phyloP scores from a whole-genome alignment of 2,329 filamentous ascomycete species.

The Spiromastix sp. region DNA sequence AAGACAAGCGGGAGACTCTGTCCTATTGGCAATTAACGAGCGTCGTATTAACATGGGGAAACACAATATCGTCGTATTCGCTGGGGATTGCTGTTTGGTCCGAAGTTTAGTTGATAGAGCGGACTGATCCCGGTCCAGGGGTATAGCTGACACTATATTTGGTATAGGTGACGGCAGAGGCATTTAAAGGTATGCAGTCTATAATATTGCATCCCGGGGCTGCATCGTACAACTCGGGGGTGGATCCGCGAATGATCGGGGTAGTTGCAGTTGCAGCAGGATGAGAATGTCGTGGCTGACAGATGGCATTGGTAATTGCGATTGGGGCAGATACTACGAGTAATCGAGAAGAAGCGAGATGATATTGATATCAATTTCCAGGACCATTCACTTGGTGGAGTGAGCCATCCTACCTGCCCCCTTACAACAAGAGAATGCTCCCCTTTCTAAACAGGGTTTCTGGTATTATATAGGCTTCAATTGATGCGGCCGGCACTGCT shows the following conservation, averaged over 20 bases:
- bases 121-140: too few relatives aligned
- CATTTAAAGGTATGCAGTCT: constrained; percentile 59
- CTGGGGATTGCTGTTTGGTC: constrained; percentile 75
- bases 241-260: too few relatives aligned
- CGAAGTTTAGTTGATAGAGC: constrained; percentile 41
- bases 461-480: constrained; percentile 66
- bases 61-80: constrained; percentile 72
- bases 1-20: too few relatives aligned
- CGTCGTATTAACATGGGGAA: constrained; percentile 11
- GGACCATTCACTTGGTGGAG: constrained; percentile 82
- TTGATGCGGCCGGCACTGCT: constrained; percentile 67
- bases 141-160: too few relatives aligned
- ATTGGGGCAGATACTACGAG: constrained; percentile 61
- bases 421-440: too few relatives aligned
- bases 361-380: constrained; percentile 79
- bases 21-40: too few relatives aligned
- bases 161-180: constrained; percentile 67
- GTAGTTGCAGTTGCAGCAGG: too few relatives aligned
- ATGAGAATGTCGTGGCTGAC: too few relatives aligned
- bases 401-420: constrained; percentile 43
- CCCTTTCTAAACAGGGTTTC: too few relatives aligned
- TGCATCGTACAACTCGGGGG: too few relatives aligned
- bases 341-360: constrained; percentile 61
- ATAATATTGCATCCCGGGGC: too few relatives aligned
- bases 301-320: too few relatives aligned